Conservation (phyloP, 2,329 filamentous ascomycete species). For the Aspergillus hortae region DNA sequence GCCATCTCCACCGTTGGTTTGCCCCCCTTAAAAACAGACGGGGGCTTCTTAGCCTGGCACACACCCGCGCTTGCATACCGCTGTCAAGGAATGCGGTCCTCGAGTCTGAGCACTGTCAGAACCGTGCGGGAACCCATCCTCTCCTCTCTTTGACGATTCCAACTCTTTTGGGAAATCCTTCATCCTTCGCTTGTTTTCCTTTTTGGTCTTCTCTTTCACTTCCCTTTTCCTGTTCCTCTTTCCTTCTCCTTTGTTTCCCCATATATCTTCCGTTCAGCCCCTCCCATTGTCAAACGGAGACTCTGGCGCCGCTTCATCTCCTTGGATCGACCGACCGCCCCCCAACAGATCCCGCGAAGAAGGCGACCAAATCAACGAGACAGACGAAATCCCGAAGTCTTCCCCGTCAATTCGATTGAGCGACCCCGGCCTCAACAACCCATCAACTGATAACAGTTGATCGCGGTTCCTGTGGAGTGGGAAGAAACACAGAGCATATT, state of each 20-base stretch:
- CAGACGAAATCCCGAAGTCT: neutral
- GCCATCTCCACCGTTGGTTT: slow-evolving; percentile 19
- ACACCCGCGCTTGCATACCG: slow-evolving; percentile 27
- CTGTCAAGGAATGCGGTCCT: slow-evolving; percentile 22
- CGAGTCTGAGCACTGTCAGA: slow-evolving; percentile 17
- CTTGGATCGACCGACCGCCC: slow-evolving; percentile 13
- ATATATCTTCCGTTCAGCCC: neutral
- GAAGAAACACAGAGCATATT: slow-evolving; percentile 4
- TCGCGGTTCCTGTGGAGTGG: slow-evolving; percentile 2
- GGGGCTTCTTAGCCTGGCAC: slow-evolving; percentile 24
- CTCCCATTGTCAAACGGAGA: neutral
- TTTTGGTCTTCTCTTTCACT: neutral
- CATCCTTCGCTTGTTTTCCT: neutral
- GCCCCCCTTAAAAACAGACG: slow-evolving; percentile 18
- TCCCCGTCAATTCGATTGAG: neutral
- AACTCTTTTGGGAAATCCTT: slow-evolving; percentile 5
- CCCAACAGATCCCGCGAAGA: slow-evolving; percentile 1
- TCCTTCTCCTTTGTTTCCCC: slow-evolving; percentile 1
- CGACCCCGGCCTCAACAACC: neutral
- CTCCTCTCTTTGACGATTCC: slow-evolving; percentile 3
- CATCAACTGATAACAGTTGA: neutral
- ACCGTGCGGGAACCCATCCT: slow-evolving; percentile 15
- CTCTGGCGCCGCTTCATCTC: slow-evolving; percentile 8
- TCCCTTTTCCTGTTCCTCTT: slow-evolving; percentile 3
- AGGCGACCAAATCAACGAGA: neutral